Base-by-base conservation (phyloP, 2,329 filamentous ascomycete genomes). In the Magnaporthiopsis incrustans region DNA sequence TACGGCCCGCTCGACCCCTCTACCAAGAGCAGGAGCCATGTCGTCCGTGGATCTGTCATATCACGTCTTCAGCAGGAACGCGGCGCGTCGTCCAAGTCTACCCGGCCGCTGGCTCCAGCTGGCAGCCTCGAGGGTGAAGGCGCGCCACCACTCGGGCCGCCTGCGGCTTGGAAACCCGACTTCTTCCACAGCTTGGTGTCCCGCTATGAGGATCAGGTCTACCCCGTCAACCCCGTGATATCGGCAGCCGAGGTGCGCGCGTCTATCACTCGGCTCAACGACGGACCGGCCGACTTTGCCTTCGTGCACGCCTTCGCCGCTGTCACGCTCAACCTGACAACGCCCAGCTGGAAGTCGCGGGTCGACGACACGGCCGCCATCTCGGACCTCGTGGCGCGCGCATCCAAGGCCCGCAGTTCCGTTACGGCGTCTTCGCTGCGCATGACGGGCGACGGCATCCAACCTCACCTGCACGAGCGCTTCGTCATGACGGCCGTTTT, bases 401-500 rank as follows among this genome's bases (percentile, higher is more conserved):
- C 66, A 15, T 61, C 66, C 14, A 26, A 57, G n/a, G 63, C 65
- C 8, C 64, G 38, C 66, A 69, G 72, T 8, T 73, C 76, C 15
- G 71, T 75, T 12, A 75, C 77, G n/a, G 75, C 61, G 53, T 50
- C 38, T 15, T 18, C 38, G 14, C 15, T 50, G 38, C 15, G 3
- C 38, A 50, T 50, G 38, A 50, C 38, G 38, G 38, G 38, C 25
- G 38, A 22, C 38, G 38, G 38, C 15, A 50, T 50, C 38, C 38
- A 77, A n/a, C 73, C 76, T 4, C 73, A 74, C 1, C 74, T 78
- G 14, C 78, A 77, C 0, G 74, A 81, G 38, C 76, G 78, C 65
- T 75, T 78, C 53, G 76, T 80, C 18, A 78, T 82, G 74, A 81
- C 79, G n/a, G 79, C 77, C 56, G 73, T 84, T 59, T 84, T 82